A percentile compares a stretch with the other conserved stretches of the same genome.
Evolutionary conservation across 257 asterid species (phyloP).

Genomic region (Jacaranda copaia): DNA sequence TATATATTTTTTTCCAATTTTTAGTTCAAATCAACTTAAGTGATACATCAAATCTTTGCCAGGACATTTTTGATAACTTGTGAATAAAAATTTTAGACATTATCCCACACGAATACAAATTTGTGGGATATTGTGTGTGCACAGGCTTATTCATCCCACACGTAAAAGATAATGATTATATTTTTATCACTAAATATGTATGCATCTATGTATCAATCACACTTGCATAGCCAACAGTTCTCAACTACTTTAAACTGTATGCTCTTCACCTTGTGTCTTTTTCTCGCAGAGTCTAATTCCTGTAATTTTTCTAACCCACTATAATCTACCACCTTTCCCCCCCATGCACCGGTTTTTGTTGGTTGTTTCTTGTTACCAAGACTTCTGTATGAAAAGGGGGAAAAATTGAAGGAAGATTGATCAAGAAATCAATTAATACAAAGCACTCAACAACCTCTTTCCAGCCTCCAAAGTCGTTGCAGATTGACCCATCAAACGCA

Average conservation of each 20-base stretch:
- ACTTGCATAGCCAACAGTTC: conserved; percentile 38
- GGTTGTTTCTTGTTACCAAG: conserved; percentile 27
- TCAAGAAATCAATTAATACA: conserved; percentile 40
- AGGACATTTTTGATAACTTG: too few species aligned
- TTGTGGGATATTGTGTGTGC: too few species aligned
- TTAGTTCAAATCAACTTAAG: too few species aligned
- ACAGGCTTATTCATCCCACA: too few species aligned
- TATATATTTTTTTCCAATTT: too few species aligned
- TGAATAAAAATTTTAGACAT: too few species aligned
- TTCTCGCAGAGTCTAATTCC: conserved; percentile 16
- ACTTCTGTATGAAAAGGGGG: not conserved
- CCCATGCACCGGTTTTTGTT: conserved; percentile 32
- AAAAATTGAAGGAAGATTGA: not conserved
- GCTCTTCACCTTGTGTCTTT: not conserved
- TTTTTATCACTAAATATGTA: too few species aligned
- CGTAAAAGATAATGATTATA: too few species aligned
- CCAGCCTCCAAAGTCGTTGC: conserved; percentile 65
- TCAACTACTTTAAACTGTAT: conserved; percentile 50
- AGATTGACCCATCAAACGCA: conserved; percentile 51
- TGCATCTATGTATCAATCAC: too few species aligned
- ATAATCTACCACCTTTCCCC: conserved; percentile 31
- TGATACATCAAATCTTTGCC: too few species aligned
- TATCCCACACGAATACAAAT: too few species aligned
- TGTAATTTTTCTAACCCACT: conserved; percentile 44
- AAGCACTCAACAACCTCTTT: conserved; percentile 46